Conservation (phyloP, 257 asterid species). For the Solanum gandarillasii region DNA sequence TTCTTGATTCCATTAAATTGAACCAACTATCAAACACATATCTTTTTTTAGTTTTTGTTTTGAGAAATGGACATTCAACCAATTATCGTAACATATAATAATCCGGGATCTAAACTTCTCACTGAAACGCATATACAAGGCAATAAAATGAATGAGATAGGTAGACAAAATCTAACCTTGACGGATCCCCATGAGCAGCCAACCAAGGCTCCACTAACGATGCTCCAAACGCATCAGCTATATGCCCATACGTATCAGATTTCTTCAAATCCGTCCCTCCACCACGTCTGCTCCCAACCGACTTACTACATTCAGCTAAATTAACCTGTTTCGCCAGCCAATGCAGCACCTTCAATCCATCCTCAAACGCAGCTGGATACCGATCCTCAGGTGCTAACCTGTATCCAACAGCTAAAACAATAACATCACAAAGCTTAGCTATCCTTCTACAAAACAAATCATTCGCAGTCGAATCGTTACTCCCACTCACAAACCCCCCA, state of each 20-base stretch:
- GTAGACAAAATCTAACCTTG: slow-evolving; percentile 42
- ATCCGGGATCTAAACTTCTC: background rate
- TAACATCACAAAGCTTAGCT: slow-evolving; percentile 72
- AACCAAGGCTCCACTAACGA: slow-evolving; percentile 94
- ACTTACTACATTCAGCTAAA: slow-evolving; percentile 75
- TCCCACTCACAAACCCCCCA: slow-evolving; percentile 83
- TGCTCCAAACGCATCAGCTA: slow-evolving; percentile 80
- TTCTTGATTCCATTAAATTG: background rate
- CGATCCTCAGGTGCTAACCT: slow-evolving; percentile 83
- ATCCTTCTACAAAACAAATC: slow-evolving; percentile 77
- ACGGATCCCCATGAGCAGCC: slow-evolving; percentile 98
- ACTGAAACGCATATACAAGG: background rate
- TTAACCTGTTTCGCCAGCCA: slow-evolving; percentile 90
- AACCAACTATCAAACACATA: background rate
- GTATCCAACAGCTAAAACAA: slow-evolving; percentile 85
- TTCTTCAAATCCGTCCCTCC: slow-evolving; percentile 48
- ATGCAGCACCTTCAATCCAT: slow-evolving; percentile 77
- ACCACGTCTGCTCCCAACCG: slow-evolving; percentile 29
- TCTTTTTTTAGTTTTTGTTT: background rate
- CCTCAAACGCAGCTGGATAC: slow-evolving; percentile 85
- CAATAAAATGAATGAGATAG: background rate
- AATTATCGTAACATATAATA: background rate
- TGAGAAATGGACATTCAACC: background rate
- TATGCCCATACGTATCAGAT: slow-evolving; percentile 42
- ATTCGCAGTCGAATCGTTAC: slow-evolving; percentile 76